phyloP scores from a whole-genome alignment of 169 alveolate species.

The Blepharisma undulans region DNA sequence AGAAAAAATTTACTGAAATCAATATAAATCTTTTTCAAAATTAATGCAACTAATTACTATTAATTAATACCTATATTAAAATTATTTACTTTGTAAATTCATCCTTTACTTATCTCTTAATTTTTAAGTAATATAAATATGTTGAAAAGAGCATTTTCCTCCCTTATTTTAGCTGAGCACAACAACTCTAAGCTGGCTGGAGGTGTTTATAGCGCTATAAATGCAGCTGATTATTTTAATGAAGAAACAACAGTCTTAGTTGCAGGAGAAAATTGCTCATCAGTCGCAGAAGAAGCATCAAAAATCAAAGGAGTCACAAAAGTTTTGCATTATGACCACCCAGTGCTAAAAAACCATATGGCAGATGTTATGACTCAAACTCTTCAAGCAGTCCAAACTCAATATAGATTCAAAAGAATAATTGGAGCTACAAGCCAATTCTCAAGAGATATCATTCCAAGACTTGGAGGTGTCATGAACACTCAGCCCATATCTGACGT shows the following conservation, averaged over 20 bases:
- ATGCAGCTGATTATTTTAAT: conserved; percentile 44
- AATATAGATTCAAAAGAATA: conserved; percentile 51
- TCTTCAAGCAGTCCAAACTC: conserved; percentile 35
- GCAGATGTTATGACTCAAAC: conserved; percentile 52
- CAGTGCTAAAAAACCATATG: conserved; percentile 35
- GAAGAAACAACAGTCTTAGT: conserved; percentile 53
- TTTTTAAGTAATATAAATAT: background rate
- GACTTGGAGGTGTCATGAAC: conserved; percentile 70
- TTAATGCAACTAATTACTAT: background rate
- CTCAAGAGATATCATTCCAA: conserved; percentile 76
- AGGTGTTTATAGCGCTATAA: conserved; percentile 34
- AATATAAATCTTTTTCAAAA: too few relatives aligned
- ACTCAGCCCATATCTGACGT: conserved; percentile 78
- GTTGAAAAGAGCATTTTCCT: conserved; percentile 36
- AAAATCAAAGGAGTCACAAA: conserved; percentile 44
- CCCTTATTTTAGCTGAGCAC: conserved; percentile 58
- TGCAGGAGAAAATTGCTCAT: conserved; percentile 42
- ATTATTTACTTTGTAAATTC: too few relatives aligned
- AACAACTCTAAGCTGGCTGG: conserved; percentile 35
- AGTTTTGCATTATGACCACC: conserved; percentile 30
- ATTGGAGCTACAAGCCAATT: conserved; percentile 59
- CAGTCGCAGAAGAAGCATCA: conserved; percentile 31
- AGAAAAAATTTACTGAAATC: background rate
- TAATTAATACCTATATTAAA: background rate
- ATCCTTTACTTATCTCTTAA: background rate